Percentiles rank a stretch among this genome's conserved stretches.
Evolutionary conservation across 352 stramenopile genomes (phyloP).

Genomic region (Pythium dissotocum): DNA sequence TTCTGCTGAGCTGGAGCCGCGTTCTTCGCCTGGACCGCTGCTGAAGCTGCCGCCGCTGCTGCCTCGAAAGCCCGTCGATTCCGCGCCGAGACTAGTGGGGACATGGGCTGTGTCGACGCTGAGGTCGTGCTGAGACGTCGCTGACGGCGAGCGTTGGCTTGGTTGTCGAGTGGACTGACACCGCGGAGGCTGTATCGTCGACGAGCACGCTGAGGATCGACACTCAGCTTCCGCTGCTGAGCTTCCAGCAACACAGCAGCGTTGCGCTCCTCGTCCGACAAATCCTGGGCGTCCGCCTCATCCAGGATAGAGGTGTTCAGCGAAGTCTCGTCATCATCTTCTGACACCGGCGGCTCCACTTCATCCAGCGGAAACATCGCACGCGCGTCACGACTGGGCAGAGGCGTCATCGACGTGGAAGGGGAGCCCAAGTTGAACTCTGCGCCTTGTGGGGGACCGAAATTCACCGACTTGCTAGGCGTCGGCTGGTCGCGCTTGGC

Average conservation of each 20-base stretch:
- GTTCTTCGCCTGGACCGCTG: neutral
- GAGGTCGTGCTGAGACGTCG: slow-evolving; percentile 34
- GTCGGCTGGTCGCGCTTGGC: slow-evolving; percentile 40
- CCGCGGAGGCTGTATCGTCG: slow-evolving; percentile 68
- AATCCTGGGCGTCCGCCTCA: slow-evolving; percentile 57
- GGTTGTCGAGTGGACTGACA: slow-evolving; percentile 79
- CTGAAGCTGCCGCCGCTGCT: neutral
- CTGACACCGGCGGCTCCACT: slow-evolving; percentile 17
- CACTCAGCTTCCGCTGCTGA: slow-evolving; percentile 6
- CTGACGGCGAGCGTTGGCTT: slow-evolving; percentile 58
- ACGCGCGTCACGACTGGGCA: slow-evolving; percentile 57
- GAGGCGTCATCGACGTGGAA: slow-evolving; percentile 87
- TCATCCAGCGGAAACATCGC: slow-evolving; percentile 70
- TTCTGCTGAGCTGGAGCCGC: slow-evolving; percentile 24
- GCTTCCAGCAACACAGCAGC: neutral
- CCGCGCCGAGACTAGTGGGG: slow-evolving; percentile 23
- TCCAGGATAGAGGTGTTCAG: slow-evolving; percentile 85
- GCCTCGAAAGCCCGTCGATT: slow-evolving; percentile 24
- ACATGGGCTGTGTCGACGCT: slow-evolving; percentile 8
- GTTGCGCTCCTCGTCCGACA: slow-evolving; percentile 46
- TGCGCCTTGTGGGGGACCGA: slow-evolving; percentile 72
- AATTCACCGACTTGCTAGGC: slow-evolving; percentile 83
- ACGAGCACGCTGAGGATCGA: slow-evolving; percentile 28
- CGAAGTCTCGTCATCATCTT: slow-evolving; percentile 78
- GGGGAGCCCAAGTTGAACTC: slow-evolving; percentile 82